Conservation (phyloP, 129 eudicot species). For the Chrysanthemum seticuspe region DNA sequence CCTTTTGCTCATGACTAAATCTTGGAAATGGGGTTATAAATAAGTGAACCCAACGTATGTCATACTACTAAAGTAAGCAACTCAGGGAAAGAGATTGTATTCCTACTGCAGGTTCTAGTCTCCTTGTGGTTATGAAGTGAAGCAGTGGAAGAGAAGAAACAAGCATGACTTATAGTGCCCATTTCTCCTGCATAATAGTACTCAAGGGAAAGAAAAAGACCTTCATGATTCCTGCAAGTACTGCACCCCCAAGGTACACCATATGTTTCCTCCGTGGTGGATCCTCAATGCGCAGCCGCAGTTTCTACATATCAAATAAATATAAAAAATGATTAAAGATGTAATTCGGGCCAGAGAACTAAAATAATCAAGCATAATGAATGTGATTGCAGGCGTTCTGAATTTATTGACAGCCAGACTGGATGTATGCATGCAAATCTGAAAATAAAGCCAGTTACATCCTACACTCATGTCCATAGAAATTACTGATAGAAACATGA, state of each 20-base stretch:
- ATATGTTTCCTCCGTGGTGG: slow-evolving; percentile 99
- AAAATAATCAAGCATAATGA: not conserved
- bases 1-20: not conserved
- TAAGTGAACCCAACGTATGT: not conserved
- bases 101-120: slow-evolving; percentile 4
- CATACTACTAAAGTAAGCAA: not conserved
- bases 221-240: slow-evolving; percentile 99
- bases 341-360: not conserved
- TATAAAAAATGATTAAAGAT: slow-evolving; percentile 15
- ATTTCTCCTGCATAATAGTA: not conserved
- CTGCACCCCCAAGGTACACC: slow-evolving; percentile 99
- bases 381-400: not conserved
- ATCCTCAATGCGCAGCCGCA: slow-evolving; percentile 91
- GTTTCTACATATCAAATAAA: slow-evolving; percentile 46
- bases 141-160: not conserved
- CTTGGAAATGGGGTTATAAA: not conserved
- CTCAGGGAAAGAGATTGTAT: not conserved
- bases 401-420: slow-evolving; percentile 13
- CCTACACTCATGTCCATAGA: slow-evolving; percentile 4
- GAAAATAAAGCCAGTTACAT: not conserved
- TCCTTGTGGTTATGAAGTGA: not conserved
- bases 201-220: slow-evolving; percentile 32
- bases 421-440: slow-evolving; percentile 1
- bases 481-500: slow-evolving; percentile 5
- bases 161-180: not conserved